Evolutionary conservation across 164 flowering plant species (phyloP).

Genomic region (Chloranthus sessilifolius): DNA sequence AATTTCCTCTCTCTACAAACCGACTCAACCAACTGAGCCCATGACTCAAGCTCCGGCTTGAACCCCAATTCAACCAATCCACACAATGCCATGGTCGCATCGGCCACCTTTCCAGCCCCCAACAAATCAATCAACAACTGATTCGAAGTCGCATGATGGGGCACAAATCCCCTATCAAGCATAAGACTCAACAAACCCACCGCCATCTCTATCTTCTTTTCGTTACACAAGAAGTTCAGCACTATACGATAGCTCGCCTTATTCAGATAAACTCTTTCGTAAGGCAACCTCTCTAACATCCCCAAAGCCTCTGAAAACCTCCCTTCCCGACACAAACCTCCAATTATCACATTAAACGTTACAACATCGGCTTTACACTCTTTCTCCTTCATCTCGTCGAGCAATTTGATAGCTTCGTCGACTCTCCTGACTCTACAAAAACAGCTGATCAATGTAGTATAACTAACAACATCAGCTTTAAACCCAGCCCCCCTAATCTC

Average conservation of each 20-base stretch:
- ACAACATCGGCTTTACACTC: constrained; percentile 59
- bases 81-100: constrained; percentile 42
- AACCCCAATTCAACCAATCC: constrained; percentile 57
- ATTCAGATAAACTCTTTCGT: constrained; percentile 57
- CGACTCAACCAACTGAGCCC: constrained; percentile 51
- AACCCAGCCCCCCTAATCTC: constrained; percentile 60
- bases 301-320: constrained; percentile 60
- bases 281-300: constrained; percentile 64
- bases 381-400: constrained; percentile 60
- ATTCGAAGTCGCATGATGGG: constrained; percentile 83
- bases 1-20: constrained; percentile 70
- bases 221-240: constrained; percentile 54
- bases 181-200: constrained; percentile 47
- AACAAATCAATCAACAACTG: constrained; percentile 55
- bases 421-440: constrained; percentile 46
- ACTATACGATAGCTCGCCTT: constrained; percentile 82
- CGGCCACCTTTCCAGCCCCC: constrained; percentile 45
- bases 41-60: constrained; percentile 54
- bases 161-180: constrained; percentile 63
- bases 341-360: constrained; percentile 60
- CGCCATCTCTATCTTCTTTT: constrained; percentile 47
- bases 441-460: constrained; percentile 59
- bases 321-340: constrained; percentile 60
- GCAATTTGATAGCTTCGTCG: constrained; percentile 59
- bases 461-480: constrained; percentile 58